phyloP scores from a whole-genome alignment of 768 basidiomycete species.

The Rhodocollybia butyracea region DNA sequence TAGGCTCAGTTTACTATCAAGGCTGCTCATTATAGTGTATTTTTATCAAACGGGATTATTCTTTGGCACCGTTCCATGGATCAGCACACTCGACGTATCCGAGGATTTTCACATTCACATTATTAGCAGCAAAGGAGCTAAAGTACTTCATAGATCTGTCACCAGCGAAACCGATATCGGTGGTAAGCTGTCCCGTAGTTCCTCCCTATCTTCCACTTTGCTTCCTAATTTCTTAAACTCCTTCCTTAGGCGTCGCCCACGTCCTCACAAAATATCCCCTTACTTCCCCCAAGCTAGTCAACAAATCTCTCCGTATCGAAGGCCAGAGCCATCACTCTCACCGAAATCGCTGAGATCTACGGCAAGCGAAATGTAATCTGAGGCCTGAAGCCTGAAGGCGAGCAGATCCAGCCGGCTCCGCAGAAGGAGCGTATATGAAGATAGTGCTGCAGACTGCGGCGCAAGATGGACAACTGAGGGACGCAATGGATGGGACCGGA shows the following conservation, averaged over 20 bases:
- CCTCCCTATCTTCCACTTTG: neutral
- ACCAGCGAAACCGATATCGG: neutral
- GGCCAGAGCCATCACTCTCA: neutral
- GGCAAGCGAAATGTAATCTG: neutral
- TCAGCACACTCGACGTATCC: neutral
- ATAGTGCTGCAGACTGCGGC: neutral
- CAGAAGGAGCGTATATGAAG: neutral
- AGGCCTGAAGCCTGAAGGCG: conserved; percentile 2
- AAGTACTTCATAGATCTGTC: neutral
- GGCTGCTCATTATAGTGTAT: neutral
- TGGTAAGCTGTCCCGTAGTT: neutral
- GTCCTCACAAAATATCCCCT: neutral
- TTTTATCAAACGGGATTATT: neutral
- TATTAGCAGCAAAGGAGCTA: conserved; percentile 2
- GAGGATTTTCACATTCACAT: neutral
- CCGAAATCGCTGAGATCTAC: neutral
- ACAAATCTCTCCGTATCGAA: neutral
- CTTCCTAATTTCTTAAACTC: neutral
- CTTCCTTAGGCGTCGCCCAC: neutral
- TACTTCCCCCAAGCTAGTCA: neutral
- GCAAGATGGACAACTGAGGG: neutral
- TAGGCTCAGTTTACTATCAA: neutral
- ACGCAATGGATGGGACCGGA: conserved; percentile 1
- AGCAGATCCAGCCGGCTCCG: neutral
- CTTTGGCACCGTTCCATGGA: neutral